A percentile compares a stretch with the other conserved stretches of the same genome.
These are phyloP conservation scores for Clonostachys byssicola DNA, from an alignment of 2,329 filamentous ascomycete genomes.

Conservation along the genomic window DNA sequence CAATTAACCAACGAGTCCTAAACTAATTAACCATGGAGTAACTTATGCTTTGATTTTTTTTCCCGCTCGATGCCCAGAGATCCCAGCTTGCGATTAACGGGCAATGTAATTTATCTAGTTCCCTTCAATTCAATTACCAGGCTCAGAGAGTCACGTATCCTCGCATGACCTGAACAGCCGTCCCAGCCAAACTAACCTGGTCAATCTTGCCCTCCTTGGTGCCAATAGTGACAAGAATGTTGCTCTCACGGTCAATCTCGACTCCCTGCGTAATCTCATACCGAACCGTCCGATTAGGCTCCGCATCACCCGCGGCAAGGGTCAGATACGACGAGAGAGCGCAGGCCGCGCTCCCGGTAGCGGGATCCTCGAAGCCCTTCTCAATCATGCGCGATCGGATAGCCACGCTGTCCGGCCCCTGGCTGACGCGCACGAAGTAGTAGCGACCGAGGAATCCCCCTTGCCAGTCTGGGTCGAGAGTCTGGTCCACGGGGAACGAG, in stretches of 20 bases:
- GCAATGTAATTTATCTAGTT: too few species aligned
- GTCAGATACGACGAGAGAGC: conserved; percentile 52
- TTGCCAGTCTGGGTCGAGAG: conserved; percentile 51
- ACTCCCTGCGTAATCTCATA: conserved; percentile 61
- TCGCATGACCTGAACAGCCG: conserved; percentile 26
- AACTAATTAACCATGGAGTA: too few species aligned
- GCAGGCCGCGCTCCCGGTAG: conserved; percentile 59
- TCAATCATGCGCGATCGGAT: conserved; percentile 60
- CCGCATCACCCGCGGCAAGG: conserved; percentile 21
- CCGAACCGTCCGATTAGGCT: conserved; percentile 20
- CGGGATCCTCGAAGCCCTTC: conserved; percentile 49
- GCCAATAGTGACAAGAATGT: conserved; percentile 41
- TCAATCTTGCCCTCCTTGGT: conserved; percentile 21
- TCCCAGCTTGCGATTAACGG: too few species aligned
- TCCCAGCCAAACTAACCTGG: conserved; percentile 22
- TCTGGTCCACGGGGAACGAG: conserved; percentile 20
- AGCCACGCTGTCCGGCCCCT: conserved; percentile 16
- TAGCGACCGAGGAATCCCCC: conserved; percentile 48
- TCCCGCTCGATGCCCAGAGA: too few species aligned
- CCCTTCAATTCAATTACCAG: neutral
- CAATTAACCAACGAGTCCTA: too few species aligned
- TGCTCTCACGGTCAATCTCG: conserved; percentile 59
- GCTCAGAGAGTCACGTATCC: conserved; percentile 20
- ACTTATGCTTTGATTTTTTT: too few species aligned
- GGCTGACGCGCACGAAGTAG: conserved; percentile 46